Evolutionary conservation across 495 filamentous ascomycete species (phyloP), one percentile per base, ranked within the genome.

Genomic region (Sphaerosporella brunnea): DNA sequence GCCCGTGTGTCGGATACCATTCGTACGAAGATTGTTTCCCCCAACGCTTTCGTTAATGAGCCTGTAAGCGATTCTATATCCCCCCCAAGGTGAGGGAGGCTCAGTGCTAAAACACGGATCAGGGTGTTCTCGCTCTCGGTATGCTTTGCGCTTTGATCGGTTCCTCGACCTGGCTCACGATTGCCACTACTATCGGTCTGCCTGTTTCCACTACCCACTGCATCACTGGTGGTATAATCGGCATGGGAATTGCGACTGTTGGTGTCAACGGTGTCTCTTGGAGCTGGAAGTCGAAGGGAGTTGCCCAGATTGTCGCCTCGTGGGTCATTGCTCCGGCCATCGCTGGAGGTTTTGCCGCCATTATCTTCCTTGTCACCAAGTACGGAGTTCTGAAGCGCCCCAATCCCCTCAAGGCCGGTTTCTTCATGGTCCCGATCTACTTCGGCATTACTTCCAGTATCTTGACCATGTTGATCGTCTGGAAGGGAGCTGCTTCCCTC

Each of bases 141-240:
- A 75, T 80, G 68, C 62, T 68, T 13, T 79, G 74, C 61, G 76
- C 77, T 40, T 66, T 77, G 36, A 51, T 70, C 15, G 71, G 71
- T 24, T 76, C 72, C 41, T 70, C 75, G 1, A 51, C 64, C n/a
- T 80, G 71, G 68, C 65, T 80, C 32, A 71, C 73, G 15, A 36
- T 74, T 28, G 69, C 72, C 26, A 79, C 75, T n/a, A 54, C 51
- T 20, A 48, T 73, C 46, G 73, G 73, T 45, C 62, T 73, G 32
- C 75, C 71, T 1, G 74, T 80, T 30, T 78, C 74, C 0, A 77
- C 78, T 4, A 82, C 77, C 1, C 73, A 80, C 60, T 75, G 74
- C 18, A 69, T 79, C 44, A 66, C 79, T 48, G 71, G 72, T 49
- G 74, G 73, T 42, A 63, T 82, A 30, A 64, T 75, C 45, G 78